Evolutionary conservation across 768 basidiomycete genomes (phyloP).

Genomic region (Termitomyces sp.): DNA sequence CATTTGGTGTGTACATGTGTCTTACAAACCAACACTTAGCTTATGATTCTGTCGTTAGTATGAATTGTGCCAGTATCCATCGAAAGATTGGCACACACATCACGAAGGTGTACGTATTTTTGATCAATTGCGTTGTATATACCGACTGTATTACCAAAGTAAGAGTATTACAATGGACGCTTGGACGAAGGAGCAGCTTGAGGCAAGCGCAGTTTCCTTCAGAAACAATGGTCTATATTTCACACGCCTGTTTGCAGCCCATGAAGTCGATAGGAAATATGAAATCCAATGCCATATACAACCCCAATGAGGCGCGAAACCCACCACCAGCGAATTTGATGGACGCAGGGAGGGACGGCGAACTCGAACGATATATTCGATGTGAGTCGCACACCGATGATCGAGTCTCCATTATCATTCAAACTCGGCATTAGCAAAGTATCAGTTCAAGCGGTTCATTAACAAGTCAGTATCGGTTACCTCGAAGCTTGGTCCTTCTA

Average conservation of each 20-base stretch:
- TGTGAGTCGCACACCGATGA: slow-evolving; percentile 38
- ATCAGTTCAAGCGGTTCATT: slow-evolving; percentile 70
- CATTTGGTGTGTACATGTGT: slow-evolving; percentile 54
- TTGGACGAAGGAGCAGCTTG: slow-evolving; percentile 87
- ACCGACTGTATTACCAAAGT: slow-evolving; percentile 32
- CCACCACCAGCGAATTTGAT: slow-evolving; percentile 80
- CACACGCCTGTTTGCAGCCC: slow-evolving; percentile 33
- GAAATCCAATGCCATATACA: slow-evolving; percentile 74
- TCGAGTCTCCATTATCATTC: slow-evolving; percentile 7
- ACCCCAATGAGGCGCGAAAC: slow-evolving; percentile 77
- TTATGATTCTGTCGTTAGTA: slow-evolving; percentile 34
- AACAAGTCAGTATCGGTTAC: slow-evolving; percentile 41
- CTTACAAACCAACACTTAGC: neutral
- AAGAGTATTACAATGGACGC: slow-evolving; percentile 88
- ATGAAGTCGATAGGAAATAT: slow-evolving; percentile 82
- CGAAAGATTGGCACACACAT: slow-evolving; percentile 93
- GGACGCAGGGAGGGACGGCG: slow-evolving; percentile 79
- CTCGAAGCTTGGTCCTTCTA: slow-evolving; percentile 41
- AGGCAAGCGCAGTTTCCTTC: slow-evolving; percentile 42
- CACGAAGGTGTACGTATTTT: slow-evolving; percentile 75
- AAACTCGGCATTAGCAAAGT: slow-evolving; percentile 52
- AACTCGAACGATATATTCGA: slow-evolving; percentile 88
- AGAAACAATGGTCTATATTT: neutral
- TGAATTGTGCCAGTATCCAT: slow-evolving; percentile 88
- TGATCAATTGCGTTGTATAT: neutral